Evolutionary conservation across 1,139 yeast genomes (phyloP).

Genomic region (Magnusiomyces suaveolens): DNA sequence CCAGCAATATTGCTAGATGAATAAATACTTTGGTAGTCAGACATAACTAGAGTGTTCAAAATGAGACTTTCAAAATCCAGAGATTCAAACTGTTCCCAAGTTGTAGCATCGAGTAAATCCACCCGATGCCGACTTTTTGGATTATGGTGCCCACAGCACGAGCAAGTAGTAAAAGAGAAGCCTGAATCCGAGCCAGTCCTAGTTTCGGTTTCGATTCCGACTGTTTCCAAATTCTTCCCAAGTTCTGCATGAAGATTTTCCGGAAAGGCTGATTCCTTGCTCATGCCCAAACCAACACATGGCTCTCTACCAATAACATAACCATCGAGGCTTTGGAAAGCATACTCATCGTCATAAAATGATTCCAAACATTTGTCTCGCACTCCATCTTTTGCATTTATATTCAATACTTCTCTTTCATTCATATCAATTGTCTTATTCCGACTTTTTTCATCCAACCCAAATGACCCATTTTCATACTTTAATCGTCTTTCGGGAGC

Average conservation of each 20-base stretch:
- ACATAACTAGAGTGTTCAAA: neutral
- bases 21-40: slow-evolving; percentile 1
- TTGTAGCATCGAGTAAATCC: neutral
- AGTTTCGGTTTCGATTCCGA: neutral
- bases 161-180: neutral
- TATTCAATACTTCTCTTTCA: too few species aligned
- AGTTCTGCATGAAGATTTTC: neutral
- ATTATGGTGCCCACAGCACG: neutral
- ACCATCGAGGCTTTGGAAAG: too few species aligned
- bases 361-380: too few species aligned
- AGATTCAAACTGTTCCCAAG: slow-evolving; percentile 3
- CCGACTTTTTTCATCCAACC: too few species aligned
- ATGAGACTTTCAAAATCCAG: slow-evolving; percentile 3
- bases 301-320: too few species aligned
- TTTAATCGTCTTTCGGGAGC: too few species aligned
- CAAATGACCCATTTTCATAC: too few species aligned
- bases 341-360: too few species aligned
- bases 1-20: neutral
- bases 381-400: too few species aligned
- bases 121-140: neutral
- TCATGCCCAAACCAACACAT: too few species aligned
- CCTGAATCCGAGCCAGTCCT: neutral
- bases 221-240: neutral
- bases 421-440: too few species aligned
- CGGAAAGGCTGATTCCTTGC: too few species aligned